These are phyloP conservation scores for Podospora tetraspora DNA, from an alignment of 495 filamentous ascomycete genomes.

Conservation along the genomic window DNA sequence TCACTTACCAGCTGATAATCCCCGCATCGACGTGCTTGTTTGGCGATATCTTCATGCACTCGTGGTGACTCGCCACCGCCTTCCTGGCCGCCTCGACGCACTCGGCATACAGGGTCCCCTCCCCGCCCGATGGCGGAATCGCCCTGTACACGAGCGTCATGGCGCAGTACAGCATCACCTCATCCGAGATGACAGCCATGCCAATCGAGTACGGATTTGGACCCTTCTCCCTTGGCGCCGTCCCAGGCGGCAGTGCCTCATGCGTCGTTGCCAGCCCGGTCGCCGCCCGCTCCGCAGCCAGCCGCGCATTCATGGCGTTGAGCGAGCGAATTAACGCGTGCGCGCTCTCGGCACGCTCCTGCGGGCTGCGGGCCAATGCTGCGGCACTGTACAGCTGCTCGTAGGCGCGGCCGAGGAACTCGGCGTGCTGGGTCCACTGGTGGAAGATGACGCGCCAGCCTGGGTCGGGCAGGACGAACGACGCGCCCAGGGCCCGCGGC, in stretches of 20 bases:
- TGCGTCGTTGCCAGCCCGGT: neutral
- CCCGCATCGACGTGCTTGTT: slow-evolving; percentile 45
- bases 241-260: neutral
- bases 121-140: slow-evolving; percentile 42
- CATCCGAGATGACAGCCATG: slow-evolving; percentile 50
- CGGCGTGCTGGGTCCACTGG: slow-evolving; percentile 50
- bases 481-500: slow-evolving; percentile 30
- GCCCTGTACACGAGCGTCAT: slow-evolving; percentile 60
- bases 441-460: slow-evolving; percentile 34
- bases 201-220: slow-evolving; percentile 32
- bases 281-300: neutral
- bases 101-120: slow-evolving; percentile 50
- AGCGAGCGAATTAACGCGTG: slow-evolving; percentile 19
- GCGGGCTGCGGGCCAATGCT: slow-evolving; percentile 46
- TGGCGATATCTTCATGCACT: slow-evolving; percentile 47
- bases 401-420: slow-evolving; percentile 54
- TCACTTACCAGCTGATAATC: slow-evolving; percentile 58
- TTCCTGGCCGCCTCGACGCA: slow-evolving; percentile 56
- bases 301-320: slow-evolving; percentile 19
- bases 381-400: slow-evolving; percentile 57
- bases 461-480: slow-evolving; percentile 27
- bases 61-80: slow-evolving; percentile 50
- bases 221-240: neutral
- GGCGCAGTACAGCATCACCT: slow-evolving; percentile 49
- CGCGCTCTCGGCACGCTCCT: slow-evolving; percentile 40